Conservation (phyloP, 441 rosid genomes). For the Gossypium aridum region DNA sequence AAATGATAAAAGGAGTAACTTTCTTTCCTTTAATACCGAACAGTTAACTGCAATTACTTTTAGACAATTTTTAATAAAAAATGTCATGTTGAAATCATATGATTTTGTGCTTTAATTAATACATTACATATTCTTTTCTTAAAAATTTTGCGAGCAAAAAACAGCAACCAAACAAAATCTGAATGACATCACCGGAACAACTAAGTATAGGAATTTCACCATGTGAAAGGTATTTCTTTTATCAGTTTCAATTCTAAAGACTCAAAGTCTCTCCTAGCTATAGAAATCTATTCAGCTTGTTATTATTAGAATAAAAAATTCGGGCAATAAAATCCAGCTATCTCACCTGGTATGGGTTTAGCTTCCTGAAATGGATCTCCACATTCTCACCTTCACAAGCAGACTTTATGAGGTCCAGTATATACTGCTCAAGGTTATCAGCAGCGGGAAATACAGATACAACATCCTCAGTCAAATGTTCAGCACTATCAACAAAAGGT, state of each 20-base stretch:
- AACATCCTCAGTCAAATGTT: conserved; percentile 90
- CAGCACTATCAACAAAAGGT: conserved; percentile 88
- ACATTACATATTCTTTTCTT: background rate
- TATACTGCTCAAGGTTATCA: conserved; percentile 85
- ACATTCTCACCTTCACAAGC: conserved; percentile 53
- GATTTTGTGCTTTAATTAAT: background rate
- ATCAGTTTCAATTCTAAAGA: conserved; percentile 1
- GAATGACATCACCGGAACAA: background rate
- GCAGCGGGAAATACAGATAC: conserved; percentile 93
- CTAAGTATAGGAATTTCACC: background rate
- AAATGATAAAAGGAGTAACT: background rate
- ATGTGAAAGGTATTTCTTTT: background rate
- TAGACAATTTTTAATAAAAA: background rate
- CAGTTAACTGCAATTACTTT: conserved; percentile 3
- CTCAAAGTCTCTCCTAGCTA: background rate
- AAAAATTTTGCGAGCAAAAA: background rate
- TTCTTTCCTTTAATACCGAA: background rate
- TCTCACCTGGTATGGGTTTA: conserved; percentile 77
- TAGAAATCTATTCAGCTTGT: background rate
- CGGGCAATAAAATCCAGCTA: conserved; percentile 7
- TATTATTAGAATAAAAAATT: conserved; percentile 1
- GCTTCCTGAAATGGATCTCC: conserved; percentile 65
- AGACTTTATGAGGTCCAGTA: conserved; percentile 60
- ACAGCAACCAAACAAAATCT: background rate
- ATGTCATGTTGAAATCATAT: background rate